Percentiles rank a stretch among this genome's conserved stretches.
These are phyloP conservation scores for Raddia distichophylla DNA, from an alignment of 176 grass and related monocot species.

Conservation along the genomic window DNA sequence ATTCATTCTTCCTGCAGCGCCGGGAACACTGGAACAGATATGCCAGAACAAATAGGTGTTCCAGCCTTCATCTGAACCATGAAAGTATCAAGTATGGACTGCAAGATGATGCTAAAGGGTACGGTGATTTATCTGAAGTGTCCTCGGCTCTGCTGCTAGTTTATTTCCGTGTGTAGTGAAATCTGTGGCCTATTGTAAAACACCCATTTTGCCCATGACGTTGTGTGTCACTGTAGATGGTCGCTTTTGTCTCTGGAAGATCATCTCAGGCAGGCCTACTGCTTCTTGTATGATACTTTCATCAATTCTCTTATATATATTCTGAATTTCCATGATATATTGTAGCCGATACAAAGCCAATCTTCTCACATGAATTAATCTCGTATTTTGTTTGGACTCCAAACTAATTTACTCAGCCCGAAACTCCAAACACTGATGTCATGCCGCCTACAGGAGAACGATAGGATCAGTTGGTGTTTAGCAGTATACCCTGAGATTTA, in stretches of 20 bases:
- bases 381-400: neutral
- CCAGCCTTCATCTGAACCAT: neutral
- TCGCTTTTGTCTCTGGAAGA: slow-evolving; percentile 33
- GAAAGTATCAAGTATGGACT: neutral
- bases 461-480: no score
- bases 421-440: no score
- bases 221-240: slow-evolving; percentile 46
- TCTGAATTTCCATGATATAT: slow-evolving; percentile 19
- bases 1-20: slow-evolving; percentile 36
- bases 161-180: slow-evolving; percentile 45
- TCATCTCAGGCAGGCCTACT: neutral
- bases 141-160: neutral
- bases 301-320: slow-evolving; percentile 26
- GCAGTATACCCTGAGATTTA: no score
- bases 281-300: slow-evolving; percentile 36
- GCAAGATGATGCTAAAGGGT: slow-evolving; percentile 5
- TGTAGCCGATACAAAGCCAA: neutral
- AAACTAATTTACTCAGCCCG: neutral
- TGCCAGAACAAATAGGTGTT: slow-evolving; percentile 33
- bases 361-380: neutral
- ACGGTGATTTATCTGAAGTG: slow-evolving; percentile 27
- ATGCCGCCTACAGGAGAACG: no score
- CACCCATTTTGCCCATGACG: slow-evolving; percentile 46
- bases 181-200: slow-evolving; percentile 42
- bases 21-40: slow-evolving; percentile 37